Evolutionary conservation across 2,329 filamentous ascomycete species (phyloP), one percentile per base, ranked within the genome.

Genomic region (Fusarium nurragi): DNA sequence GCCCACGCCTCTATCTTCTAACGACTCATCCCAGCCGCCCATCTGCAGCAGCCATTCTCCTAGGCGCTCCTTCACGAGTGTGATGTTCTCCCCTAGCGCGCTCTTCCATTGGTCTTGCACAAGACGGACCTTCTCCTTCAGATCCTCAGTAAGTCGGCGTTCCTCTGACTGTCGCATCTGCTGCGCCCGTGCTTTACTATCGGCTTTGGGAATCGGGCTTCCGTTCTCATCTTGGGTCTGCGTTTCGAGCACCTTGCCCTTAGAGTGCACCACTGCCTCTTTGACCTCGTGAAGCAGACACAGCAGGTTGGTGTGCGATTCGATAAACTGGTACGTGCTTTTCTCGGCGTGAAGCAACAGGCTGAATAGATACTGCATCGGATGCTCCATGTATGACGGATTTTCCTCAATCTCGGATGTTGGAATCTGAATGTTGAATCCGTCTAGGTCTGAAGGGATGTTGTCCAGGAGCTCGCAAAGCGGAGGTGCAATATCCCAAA

Each of bases 401-500:
- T 94, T 98, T 79, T 98, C 95, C 4, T 89, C 88, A 67, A 90
- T 90, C 77, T 99, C 95, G 18, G 87, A 82, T 0, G 84, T 75
- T 0, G 95, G 94, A 41, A 98, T 93, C 69, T 90, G 86, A 44
- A 97, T 85, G 21, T 87, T 82, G 77, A 97, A 93, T 7, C 77
- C 79, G 10, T 77, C 75, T 12, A 88, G 77, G 39, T 83, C 78
- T 2, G 78, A 75, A 0, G 93, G 94, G 21, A 97, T 89, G 71
- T 91, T 90, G 59, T 97, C 91, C 12, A 97, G 84, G 43, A 98
- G 82, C 16, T 88, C 84, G 23, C 90, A 84, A 1, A 99, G 84
- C 5, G 89, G 88, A 4, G 95, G 95, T 2, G 94, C 94, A 71
- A 98, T 97, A 74, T 99, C 95, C 95, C 95, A 99, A 76, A 98